These are phyloP conservation scores for Ogataea hybrid DNA, from an alignment of 1,139 yeast species.

Conservation along the genomic window DNA sequence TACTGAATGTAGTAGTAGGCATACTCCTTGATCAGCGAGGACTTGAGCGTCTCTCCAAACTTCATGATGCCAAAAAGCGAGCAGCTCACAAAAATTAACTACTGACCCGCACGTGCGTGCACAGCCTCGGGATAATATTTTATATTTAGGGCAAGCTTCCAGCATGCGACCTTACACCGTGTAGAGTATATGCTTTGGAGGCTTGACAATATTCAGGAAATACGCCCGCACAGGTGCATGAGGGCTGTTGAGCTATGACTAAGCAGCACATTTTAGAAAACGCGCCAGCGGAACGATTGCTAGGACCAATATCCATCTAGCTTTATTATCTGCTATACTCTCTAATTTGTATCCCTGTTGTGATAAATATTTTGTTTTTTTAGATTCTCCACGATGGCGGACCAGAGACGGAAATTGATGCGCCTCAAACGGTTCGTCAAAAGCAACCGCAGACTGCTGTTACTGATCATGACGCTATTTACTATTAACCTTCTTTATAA, in stretches of 20 bases:
- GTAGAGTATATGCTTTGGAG: not conserved
- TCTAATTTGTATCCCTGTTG: not conserved
- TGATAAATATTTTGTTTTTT: not conserved
- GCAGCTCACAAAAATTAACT: slow-evolving; percentile 3
- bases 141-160: not conserved
- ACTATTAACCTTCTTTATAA: slow-evolving; percentile 15
- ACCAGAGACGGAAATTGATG: slow-evolving; percentile 14
- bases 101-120: slow-evolving; percentile 9
- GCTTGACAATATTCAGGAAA: too few relatives aligned
- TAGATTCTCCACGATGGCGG: slow-evolving; percentile 4
- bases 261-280: too few relatives aligned
- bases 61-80: slow-evolving; percentile 42
- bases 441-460: slow-evolving; percentile 17
- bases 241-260: too few relatives aligned
- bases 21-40: slow-evolving; percentile 77
- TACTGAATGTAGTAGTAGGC: slow-evolving; percentile 86
- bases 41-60: slow-evolving; percentile 75
- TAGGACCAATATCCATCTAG: too few relatives aligned
- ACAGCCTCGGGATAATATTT: slow-evolving; percentile 3
- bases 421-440: slow-evolving; percentile 17
- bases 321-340: not conserved
- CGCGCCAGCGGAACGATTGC: too few relatives aligned
- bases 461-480: slow-evolving; percentile 11
- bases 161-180: not conserved
- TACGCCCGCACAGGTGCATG: too few relatives aligned